Evolutionary conservation across 1,284 basidiomycete species (phyloP).

Genomic region (Coniophora puteana): DNA sequence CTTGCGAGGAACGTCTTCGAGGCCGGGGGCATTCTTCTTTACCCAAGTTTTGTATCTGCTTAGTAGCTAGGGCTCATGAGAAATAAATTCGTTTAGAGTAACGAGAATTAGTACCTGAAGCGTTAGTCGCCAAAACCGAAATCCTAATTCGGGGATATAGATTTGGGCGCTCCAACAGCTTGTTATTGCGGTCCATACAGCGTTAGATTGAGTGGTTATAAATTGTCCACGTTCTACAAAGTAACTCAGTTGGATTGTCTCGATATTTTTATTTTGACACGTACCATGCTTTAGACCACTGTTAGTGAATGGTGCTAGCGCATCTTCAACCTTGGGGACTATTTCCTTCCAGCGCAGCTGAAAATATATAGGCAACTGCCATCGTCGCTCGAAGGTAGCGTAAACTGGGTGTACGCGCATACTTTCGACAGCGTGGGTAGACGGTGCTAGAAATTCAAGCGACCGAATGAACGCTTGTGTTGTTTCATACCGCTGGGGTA

Average conservation of each 20-base stretch:
- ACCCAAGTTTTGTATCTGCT: conserved; percentile 79
- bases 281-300: too few species aligned
- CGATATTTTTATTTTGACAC: too few species aligned
- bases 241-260: conserved; percentile 16
- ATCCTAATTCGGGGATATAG: conserved; percentile 76
- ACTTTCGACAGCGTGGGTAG: conserved; percentile 59
- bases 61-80: conserved; percentile 56
- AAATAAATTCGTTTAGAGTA: conserved; percentile 8
- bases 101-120: conserved; percentile 60
- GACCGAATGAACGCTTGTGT: conserved; percentile 84
- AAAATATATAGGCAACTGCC: conserved; percentile 97
- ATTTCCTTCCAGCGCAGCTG: conserved; percentile 98
- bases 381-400: conserved; percentile 74
- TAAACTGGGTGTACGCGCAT: conserved; percentile 76
- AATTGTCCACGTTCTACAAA: conserved; percentile 33
- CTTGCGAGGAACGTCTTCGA: conserved; percentile 27
- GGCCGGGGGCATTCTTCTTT: conserved; percentile 43
- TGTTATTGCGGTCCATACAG: conserved; percentile 69
- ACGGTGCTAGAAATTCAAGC: conserved; percentile 81
- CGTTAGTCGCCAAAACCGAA: conserved; percentile 85
- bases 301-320: conserved; percentile 43
- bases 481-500: conserved; percentile 73
- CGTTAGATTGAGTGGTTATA: conserved; percentile 59
- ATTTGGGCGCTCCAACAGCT: conserved; percentile 85
- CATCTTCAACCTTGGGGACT: conserved; percentile 70